Evolutionary conservation across 1,284 basidiomycete species (phyloP).

Genomic region (Grifola frondosa): DNA sequence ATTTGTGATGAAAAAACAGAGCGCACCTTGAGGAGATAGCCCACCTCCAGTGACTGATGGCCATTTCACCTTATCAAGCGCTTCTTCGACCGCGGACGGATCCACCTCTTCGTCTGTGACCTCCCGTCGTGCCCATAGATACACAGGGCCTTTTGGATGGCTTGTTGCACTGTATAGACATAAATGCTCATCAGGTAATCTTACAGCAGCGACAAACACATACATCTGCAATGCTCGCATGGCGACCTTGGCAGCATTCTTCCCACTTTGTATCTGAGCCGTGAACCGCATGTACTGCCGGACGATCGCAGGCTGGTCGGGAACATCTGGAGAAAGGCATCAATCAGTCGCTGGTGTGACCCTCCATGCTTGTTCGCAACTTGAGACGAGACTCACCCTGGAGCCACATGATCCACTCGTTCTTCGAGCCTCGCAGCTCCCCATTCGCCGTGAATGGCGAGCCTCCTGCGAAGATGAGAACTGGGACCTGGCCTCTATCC

Average conservation of each 20-base stretch:
- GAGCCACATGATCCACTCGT: constrained; percentile 71
- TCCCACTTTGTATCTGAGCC: constrained; percentile 54
- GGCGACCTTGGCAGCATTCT: constrained; percentile 47
- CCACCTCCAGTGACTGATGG: constrained; percentile 48
- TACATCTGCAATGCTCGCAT: constrained; percentile 63
- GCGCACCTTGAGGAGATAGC: constrained; percentile 46
- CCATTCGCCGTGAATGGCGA: constrained; percentile 55
- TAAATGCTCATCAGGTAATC: not conserved
- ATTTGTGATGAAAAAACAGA: constrained; percentile 14
- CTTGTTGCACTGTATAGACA: constrained; percentile 48
- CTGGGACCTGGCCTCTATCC: constrained; percentile 54
- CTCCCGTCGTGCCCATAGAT: constrained; percentile 68
- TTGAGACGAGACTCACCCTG: constrained; percentile 62
- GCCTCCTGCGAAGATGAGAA: constrained; percentile 69
- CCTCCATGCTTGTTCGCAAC: constrained; percentile 71
- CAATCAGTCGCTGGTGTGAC: not conserved
- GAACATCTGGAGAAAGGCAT: constrained; percentile 44
- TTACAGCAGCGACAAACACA: constrained; percentile 1
- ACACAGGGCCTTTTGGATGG: constrained; percentile 68
- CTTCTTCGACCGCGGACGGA: constrained; percentile 29
- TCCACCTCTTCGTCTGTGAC: constrained; percentile 63
- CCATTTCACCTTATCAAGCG: constrained; percentile 41
- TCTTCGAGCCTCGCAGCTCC: constrained; percentile 59
- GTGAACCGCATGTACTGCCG: constrained; percentile 71
- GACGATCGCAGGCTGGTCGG: constrained; percentile 64